Evolutionary conservation across 345 rosid genomes (phyloP).

Genomic region (Camelina neglecta): DNA sequence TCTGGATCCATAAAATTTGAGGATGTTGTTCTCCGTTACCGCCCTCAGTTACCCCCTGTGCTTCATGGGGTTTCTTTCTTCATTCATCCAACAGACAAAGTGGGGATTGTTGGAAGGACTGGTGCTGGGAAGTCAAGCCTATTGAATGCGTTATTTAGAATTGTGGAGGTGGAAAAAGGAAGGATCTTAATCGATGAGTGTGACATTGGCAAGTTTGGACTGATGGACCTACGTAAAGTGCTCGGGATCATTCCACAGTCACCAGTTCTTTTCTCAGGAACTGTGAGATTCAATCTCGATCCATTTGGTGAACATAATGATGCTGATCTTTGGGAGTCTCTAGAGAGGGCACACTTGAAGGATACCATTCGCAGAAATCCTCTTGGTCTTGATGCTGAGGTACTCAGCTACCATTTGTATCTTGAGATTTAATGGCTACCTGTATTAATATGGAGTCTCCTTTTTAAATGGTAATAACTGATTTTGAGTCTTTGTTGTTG

Average conservation of each 20-base stretch:
- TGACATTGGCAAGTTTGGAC: conserved; percentile 70
- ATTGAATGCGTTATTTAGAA: conserved; percentile 83
- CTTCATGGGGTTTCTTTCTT: conserved; percentile 83
- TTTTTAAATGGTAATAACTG: not conserved
- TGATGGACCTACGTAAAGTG: conserved; percentile 81
- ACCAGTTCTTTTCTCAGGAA: conserved; percentile 86
- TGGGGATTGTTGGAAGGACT: conserved; percentile 91
- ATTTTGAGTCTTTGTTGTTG: conserved; percentile 13
- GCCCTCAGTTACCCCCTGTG: conserved; percentile 96
- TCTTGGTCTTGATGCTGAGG: conserved; percentile 49
- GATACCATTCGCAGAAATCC: conserved; percentile 48
- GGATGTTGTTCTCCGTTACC: conserved; percentile 89
- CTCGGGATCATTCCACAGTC: conserved; percentile 90
- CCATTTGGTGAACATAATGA: conserved; percentile 76
- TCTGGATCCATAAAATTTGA: conserved; percentile 92
- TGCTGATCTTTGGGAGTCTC: conserved; percentile 65
- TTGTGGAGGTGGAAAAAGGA: conserved; percentile 79
- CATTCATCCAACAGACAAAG: conserved; percentile 82
- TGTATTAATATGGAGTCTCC: not conserved
- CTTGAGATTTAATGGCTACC: conserved; percentile 54
- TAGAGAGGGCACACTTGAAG: conserved; percentile 44
- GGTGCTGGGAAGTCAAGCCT: conserved; percentile 95
- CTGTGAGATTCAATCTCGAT: conserved; percentile 79
- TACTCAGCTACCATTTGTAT: conserved; percentile 54
- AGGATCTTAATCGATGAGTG: conserved; percentile 74